Percentiles rank a stretch among this genome's conserved stretches.
Conservation (phyloP, 352 stramenopile genomes). For the Globisporangium yorkense region DNA sequence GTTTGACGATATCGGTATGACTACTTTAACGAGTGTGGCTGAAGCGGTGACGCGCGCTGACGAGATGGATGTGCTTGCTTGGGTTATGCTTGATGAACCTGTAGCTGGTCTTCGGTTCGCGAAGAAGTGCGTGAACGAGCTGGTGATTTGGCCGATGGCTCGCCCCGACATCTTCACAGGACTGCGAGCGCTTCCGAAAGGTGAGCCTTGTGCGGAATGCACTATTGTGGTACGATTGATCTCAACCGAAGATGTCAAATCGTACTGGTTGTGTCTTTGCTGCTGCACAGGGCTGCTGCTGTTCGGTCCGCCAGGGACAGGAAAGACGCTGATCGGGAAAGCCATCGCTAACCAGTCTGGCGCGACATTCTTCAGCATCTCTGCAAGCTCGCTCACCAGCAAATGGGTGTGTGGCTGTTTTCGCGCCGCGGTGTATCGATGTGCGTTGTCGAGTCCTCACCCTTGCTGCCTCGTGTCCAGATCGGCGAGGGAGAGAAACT, state of each 20-base stretch:
- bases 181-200: conserved; percentile 89
- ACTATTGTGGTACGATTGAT: not conserved
- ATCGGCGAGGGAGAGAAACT: conserved; percentile 99
- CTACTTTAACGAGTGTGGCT: not conserved
- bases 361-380: conserved; percentile 99
- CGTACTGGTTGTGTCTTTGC: not conserved
- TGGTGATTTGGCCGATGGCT: conserved; percentile 98
- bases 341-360: conserved; percentile 97
- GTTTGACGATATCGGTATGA: conserved; percentile 96
- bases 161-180: conserved; percentile 97
- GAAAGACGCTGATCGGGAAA: conserved; percentile 99
- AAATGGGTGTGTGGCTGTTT: conserved; percentile 89
- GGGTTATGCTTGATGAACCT: not conserved
- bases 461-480: conserved; percentile 16
- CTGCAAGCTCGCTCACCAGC: conserved; percentile 96
- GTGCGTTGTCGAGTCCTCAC: not conserved
- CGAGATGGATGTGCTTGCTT: not conserved
- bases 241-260: not conserved
- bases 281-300: conserved; percentile 78
- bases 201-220: conserved; percentile 14
- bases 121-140: conserved; percentile 97
- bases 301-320: conserved; percentile 93
- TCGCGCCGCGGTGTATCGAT: not conserved
- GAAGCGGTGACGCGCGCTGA: not conserved
- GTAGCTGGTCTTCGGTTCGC: conserved; percentile 94